Percentiles rank a stretch among this genome's conserved stretches.
These are phyloP conservation scores for Pistacia integerrima DNA, from an alignment of 345 rosid species.

Conservation along the genomic window DNA sequence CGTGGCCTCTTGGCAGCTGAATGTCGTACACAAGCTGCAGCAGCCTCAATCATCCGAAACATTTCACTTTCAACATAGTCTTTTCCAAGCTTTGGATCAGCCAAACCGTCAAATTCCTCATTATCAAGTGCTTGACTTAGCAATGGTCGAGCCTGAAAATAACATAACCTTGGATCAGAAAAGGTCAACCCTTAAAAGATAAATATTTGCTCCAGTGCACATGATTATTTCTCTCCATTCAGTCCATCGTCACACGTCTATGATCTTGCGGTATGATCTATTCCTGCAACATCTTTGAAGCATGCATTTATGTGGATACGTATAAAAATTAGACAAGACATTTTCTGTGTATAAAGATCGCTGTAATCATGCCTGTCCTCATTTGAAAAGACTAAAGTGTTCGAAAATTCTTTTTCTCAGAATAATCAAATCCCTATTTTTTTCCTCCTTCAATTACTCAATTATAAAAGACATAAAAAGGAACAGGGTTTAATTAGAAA, in stretches of 20 bases:
- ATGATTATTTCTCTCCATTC: conserved; percentile 6
- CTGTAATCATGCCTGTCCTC: neutral
- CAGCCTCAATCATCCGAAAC: conserved; percentile 85
- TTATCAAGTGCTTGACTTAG: conserved; percentile 69
- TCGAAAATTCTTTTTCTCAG: too few species aligned
- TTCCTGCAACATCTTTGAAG: neutral
- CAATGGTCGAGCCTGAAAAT: conserved; percentile 84
- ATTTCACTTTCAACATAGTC: conserved; percentile 67
- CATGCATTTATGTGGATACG: neutral
- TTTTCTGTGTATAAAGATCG: neutral
- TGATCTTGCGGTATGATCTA: neutral
- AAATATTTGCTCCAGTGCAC: neutral
- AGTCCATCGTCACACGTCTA: conserved; percentile 8
- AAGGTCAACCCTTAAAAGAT: neutral
- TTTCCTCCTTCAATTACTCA: neutral
- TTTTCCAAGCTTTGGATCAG: conserved; percentile 73
- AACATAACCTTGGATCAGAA: conserved; percentile 15
- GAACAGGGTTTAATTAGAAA: neutral
- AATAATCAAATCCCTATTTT: neutral
- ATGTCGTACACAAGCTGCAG: conserved; percentile 92
- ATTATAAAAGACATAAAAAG: neutral
- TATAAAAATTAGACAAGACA: neutral
- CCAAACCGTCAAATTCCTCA: conserved; percentile 58
- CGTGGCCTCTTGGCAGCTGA: conserved; percentile 87
- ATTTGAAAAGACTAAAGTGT: neutral